phyloP scores from a whole-genome alignment of 805 yeast genomes.

The Hermanozyma aechmeae region DNA sequence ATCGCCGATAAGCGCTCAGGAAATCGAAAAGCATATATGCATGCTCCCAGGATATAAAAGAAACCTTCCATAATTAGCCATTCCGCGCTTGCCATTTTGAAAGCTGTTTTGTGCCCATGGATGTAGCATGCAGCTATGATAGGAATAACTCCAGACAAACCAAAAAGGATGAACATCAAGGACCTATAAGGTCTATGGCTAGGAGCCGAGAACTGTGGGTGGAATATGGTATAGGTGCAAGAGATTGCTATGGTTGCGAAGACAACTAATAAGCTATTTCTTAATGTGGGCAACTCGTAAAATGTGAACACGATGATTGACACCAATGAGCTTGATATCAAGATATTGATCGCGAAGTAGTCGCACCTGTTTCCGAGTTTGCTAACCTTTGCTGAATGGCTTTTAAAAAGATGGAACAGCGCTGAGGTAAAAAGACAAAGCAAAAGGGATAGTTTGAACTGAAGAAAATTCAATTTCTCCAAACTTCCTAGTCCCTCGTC shows the following conservation, averaged over 20 bases:
- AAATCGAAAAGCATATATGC: constrained; percentile 63
- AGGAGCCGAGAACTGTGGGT: constrained; percentile 57
- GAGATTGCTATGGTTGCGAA: constrained; percentile 49
- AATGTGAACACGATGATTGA: constrained; percentile 31
- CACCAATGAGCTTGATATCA: constrained; percentile 32
- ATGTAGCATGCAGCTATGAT: constrained; percentile 40
- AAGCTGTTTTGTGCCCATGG: constrained; percentile 43
- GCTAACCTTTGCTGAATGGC: constrained; percentile 50
- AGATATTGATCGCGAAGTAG: constrained; percentile 63
- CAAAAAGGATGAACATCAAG: constrained; percentile 68
- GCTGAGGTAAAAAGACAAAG: constrained; percentile 56
- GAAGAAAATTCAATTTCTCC: constrained; percentile 42
- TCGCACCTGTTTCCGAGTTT: constrained; percentile 61
- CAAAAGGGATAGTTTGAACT: constrained; percentile 50
- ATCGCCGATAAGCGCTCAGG: constrained; percentile 53
- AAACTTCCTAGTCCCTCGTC: constrained; percentile 17
- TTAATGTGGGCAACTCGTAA: constrained; percentile 32
- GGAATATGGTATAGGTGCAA: constrained; percentile 57
- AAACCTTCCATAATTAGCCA: constrained; percentile 67
- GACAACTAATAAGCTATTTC: constrained; percentile 36
- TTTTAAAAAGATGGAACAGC: constrained; percentile 56
- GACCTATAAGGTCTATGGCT: constrained; percentile 75
- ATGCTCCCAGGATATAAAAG: constrained; percentile 73
- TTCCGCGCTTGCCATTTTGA: constrained; percentile 41
- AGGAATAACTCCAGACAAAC: constrained; percentile 70